Conservation (phyloP, 139 green algal genomes). For the Micractinium sp. region DNA sequence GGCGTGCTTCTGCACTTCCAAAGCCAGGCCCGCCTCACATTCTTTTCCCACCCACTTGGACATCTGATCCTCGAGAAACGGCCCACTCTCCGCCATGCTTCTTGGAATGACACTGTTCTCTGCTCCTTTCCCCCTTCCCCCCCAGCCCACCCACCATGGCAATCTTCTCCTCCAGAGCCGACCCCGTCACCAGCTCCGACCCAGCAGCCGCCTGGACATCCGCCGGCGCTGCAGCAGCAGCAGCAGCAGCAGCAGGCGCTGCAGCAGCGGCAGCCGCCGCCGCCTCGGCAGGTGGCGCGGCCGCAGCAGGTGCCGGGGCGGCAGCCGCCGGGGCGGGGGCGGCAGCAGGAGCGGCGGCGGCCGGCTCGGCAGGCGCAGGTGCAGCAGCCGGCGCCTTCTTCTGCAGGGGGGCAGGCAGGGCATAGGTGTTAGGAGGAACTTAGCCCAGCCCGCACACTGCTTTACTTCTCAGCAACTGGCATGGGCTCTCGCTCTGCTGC, state of each 20-base stretch:
- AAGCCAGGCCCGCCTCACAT: too few species aligned
- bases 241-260: constrained; percentile 39
- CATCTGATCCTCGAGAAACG: too few species aligned
- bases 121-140: too few species aligned
- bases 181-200: constrained; percentile 78
- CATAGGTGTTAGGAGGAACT: background rate
- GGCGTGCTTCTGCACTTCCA: too few species aligned
- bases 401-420: background rate
- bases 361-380: background rate
- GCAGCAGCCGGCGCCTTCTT: constrained; percentile 24
- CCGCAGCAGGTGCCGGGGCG: background rate
- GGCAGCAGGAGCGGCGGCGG: too few species aligned
- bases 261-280: constrained; percentile 29
- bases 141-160: constrained; percentile 19
- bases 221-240: constrained; percentile 1
- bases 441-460: background rate
- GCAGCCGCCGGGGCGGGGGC: constrained; percentile 12
- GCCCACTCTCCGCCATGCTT: too few species aligned
- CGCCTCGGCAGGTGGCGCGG: constrained; percentile 1
- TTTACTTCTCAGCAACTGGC: background rate
- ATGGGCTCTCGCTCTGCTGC: too few species aligned
- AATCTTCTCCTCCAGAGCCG: constrained; percentile 74
- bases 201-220: constrained; percentile 62
- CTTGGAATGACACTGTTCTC: too few species aligned
- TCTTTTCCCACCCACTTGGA: too few species aligned